Conservation (phyloP, 2,329 filamentous ascomycete genomes). For the Cercospora nicotianae region DNA sequence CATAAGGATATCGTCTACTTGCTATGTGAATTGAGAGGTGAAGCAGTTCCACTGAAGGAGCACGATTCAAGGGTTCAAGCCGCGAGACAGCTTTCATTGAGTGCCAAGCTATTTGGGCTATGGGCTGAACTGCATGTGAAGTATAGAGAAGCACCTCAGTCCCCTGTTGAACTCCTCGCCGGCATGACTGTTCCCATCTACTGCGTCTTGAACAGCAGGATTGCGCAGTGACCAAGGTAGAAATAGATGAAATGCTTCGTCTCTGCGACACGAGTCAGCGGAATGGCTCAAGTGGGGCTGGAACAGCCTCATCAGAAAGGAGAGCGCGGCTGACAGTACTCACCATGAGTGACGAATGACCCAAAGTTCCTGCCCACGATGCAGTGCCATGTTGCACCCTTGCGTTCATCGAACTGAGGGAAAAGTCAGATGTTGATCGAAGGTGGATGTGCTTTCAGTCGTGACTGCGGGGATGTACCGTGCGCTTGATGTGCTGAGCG, state of each 20-base stretch:
- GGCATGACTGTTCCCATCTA: slow-evolving; percentile 46
- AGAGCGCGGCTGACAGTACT: slow-evolving; percentile 32
- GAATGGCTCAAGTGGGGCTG: slow-evolving; percentile 4
- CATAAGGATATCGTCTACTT: not conserved
- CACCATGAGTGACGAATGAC: slow-evolving; percentile 97
- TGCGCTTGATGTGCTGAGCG: slow-evolving; percentile 92
- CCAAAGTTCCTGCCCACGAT: slow-evolving; percentile 98
- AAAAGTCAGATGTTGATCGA: slow-evolving; percentile 7
- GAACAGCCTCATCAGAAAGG: not conserved
- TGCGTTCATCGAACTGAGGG: slow-evolving; percentile 88
- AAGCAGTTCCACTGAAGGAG: not conserved
- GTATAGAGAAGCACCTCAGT: not conserved
- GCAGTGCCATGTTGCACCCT: slow-evolving; percentile 98
- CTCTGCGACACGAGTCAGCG: slow-evolving; percentile 57
- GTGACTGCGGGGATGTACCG: slow-evolving; percentile 53
- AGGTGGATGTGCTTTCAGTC: not conserved
- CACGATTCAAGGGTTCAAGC: not conserved
- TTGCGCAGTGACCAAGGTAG: slow-evolving; percentile 97
- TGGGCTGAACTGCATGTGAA: not conserved
- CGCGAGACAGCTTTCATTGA: not conserved
- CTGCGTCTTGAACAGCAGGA: slow-evolving; percentile 98
- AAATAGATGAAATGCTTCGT: slow-evolving; percentile 99
- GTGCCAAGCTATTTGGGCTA: not conserved
- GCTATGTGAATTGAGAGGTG: not conserved
- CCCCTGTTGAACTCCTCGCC: not conserved